Percentiles rank a stretch among this genome's conserved stretches.
phyloP scores from a whole-genome alignment of 805 yeast genomes.

The Saturnispora saitoi region DNA sequence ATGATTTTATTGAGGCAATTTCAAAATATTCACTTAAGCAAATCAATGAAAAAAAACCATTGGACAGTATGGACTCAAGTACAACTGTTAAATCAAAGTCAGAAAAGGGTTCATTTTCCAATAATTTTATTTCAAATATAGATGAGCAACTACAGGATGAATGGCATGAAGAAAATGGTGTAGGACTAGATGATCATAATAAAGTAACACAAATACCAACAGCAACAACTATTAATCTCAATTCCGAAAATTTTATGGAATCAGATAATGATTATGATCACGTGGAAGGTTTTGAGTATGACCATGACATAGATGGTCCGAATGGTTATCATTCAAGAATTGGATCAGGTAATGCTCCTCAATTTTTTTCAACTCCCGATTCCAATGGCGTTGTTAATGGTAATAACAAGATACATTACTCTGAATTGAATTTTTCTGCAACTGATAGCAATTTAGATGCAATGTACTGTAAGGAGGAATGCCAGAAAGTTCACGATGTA shows the following conservation, averaged over 20 bases:
- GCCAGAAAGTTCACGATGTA: slow-evolving; percentile 11
- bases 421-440: neutral
- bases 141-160: neutral
- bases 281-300: slow-evolving; percentile 15
- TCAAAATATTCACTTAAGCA: neutral
- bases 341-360: neutral
- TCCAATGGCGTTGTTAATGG: neutral
- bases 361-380: neutral
- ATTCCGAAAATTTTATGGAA: neutral
- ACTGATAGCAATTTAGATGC: neutral
- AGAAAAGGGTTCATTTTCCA: neutral
- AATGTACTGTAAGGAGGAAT: neutral
- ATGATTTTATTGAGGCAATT: slow-evolving; percentile 17
- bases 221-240: neutral
- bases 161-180: neutral
- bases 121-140: neutral
- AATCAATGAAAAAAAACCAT: neutral
- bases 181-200: neutral
- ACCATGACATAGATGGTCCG: slow-evolving; percentile 12
- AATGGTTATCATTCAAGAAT: slow-evolving; percentile 2
- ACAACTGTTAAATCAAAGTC: neutral
- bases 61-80: neutral
- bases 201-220: neutral
- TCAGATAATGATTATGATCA: slow-evolving; percentile 10
- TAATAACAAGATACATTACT: neutral